Base-by-base conservation (phyloP, 441 rosid species). In the Erysimum cheiri region DNA sequence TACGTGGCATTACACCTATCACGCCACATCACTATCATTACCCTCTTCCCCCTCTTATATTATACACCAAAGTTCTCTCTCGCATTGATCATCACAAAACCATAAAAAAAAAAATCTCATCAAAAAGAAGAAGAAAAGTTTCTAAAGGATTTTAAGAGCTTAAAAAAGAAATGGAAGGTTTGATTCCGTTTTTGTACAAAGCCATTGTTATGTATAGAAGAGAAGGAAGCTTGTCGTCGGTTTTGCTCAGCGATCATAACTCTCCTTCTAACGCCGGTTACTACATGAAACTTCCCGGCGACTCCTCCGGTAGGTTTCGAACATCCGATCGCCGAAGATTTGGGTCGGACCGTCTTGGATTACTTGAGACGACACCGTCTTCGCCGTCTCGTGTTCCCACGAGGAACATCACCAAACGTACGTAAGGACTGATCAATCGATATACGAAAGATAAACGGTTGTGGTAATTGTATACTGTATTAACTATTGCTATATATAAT, bases 161-260 rank as follows among this genome's bases (percentile, higher is more conserved):
- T 14, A 47, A 47, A 47, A 4, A 33, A 35, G 7, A 24, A 11
- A 75, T 75, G 79, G 79, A 75, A 50, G 79, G 79, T 46, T 64
- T 75, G 67, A 75, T 75, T 64, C 79, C 79, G 4, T 70, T 70
- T 50, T 33, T 75, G 63, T 75, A 75, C 71, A 75, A 75, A 75
- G 79, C 79, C 2, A 33, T 75, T 22, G 71, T 75, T 49, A 33
- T 63, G 43, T 75, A 75, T 50, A 75, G 29, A 64, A 69, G 71
- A 57, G 79, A 69, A 70, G 65, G 78, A 68, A 61, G 39, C 40
- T 54, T 74, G n/a, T 74, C 78, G 24, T 61, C 73, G 6, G 78
- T 15, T 74, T 68, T 68, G 60, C 32, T 68, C 3, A 47, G 74
- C 39, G 74, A 68, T 47, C 74, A 68, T 37, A 59, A 74, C 28